Conservation (phyloP, 1,139 yeast genomes). For the Petasospora rhodanensis region DNA sequence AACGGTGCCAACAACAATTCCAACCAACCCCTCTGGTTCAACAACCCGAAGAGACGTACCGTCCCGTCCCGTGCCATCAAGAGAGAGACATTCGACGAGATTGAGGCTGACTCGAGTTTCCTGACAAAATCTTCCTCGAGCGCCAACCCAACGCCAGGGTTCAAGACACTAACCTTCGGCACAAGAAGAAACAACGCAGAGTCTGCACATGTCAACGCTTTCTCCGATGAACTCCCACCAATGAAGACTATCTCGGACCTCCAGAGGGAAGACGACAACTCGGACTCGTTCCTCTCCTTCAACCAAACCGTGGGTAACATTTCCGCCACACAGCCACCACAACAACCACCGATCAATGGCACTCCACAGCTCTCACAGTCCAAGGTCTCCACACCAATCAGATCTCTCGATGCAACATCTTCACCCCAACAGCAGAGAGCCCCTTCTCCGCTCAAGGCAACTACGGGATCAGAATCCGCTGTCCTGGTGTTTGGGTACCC, state of each 20-base stretch:
- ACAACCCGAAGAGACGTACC: conserved; percentile 50
- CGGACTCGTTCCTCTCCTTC: conserved; percentile 19
- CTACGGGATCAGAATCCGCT: conserved; percentile 43
- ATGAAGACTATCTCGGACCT: conserved; percentile 24
- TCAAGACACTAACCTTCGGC: conserved; percentile 34
- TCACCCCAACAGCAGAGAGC: conserved; percentile 18
- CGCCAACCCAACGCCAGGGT: conserved; percentile 22
- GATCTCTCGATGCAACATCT: conserved; percentile 13
- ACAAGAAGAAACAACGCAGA: conserved; percentile 28
- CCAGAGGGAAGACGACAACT: conserved; percentile 21
- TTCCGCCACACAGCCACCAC: conserved; percentile 4
- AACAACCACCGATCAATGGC: conserved; percentile 6
- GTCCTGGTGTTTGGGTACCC: conserved; percentile 89
- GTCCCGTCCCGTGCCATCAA: conserved; percentile 50
- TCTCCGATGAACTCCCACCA: conserved; percentile 27
- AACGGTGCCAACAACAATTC: no score
- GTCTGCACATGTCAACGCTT: conserved; percentile 20
- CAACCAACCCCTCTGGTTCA: conserved; percentile 46
- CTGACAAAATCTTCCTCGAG: conserved; percentile 15
- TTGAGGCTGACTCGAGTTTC: conserved; percentile 29
- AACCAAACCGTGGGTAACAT: conserved; percentile 9
- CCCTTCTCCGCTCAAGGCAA: no score
- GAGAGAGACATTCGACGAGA: conserved; percentile 32
- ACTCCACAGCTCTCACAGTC: conserved; percentile 1
- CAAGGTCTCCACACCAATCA: conserved; percentile 11